These are phyloP conservation scores for Lolium rigidum DNA, from an alignment of 176 grass and related monocot genomes.

Conservation along the genomic window DNA sequence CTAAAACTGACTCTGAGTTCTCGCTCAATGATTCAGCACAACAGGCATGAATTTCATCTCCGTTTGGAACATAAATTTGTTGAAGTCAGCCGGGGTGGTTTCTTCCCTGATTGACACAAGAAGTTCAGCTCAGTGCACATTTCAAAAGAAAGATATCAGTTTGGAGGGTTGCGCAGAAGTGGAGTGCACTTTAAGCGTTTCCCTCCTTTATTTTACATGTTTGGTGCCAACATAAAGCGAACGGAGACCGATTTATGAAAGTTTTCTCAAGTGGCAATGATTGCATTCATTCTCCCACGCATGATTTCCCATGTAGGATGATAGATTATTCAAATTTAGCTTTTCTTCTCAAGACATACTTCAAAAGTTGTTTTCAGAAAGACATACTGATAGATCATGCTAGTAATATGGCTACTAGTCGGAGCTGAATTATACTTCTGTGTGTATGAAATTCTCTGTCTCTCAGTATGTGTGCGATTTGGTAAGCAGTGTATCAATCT, in stretches of 20 bases:
- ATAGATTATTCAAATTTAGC: background rate
- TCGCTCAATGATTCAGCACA: background rate
- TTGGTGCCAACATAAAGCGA: background rate
- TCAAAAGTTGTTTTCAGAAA: background rate
- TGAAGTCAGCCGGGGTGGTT: background rate
- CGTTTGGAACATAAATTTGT: background rate
- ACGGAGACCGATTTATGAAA: background rate
- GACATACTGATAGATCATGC: too few relatives aligned
- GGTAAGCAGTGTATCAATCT: background rate
- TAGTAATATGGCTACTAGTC: too few relatives aligned
- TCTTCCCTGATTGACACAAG: background rate
- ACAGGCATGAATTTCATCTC: background rate
- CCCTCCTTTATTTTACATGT: background rate
- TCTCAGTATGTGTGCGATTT: background rate
- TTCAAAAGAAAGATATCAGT: background rate
- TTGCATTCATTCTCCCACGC: background rate
- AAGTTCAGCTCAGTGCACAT: background rate
- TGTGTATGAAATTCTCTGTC: background rate
- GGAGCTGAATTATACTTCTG: background rate
- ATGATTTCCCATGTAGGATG: background rate
- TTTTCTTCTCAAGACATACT: background rate
- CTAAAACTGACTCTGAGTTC: background rate
- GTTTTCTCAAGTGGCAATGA: background rate
- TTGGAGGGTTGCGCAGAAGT: background rate
- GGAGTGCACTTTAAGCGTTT: conserved; percentile 25